Evolutionary conservation across 2,329 filamentous ascomycete genomes (phyloP).

Genomic region (Ophiostoma sp.): DNA sequence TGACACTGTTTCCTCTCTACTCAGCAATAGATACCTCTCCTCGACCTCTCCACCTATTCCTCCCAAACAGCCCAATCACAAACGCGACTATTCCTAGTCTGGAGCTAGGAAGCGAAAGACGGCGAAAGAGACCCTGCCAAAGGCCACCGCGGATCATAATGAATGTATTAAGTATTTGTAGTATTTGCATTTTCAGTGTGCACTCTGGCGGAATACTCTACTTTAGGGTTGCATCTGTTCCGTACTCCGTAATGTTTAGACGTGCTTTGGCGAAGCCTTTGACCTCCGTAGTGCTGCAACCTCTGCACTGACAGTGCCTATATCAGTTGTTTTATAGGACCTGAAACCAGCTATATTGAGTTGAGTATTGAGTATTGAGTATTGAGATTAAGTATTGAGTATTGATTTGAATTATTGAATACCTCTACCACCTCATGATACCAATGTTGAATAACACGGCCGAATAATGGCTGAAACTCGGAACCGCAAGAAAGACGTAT

Average conservation of each 20-base stretch:
- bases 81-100: constrained; percentile 23
- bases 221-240: constrained; percentile 4
- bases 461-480: not conserved
- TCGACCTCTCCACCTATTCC: not conserved
- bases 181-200: too few species aligned
- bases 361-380: not conserved
- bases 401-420: not conserved
- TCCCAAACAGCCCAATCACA: constrained; percentile 2
- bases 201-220: not conserved
- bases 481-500: not conserved
- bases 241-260: not conserved
- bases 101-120: constrained; percentile 26
- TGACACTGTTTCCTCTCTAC: not conserved
- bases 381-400: not conserved
- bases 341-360: too few species aligned
- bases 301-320: not conserved
- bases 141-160: constrained; percentile 3
- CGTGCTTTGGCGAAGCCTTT: constrained; percentile 2
- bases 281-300: constrained; percentile 2
- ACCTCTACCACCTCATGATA: not conserved
- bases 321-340: not conserved
- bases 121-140: constrained; percentile 6
- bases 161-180: constrained; percentile 2
- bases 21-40: not conserved
- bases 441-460: too few species aligned